Conservation (phyloP, 768 basidiomycete genomes). For the Suillus ampliporus region DNA sequence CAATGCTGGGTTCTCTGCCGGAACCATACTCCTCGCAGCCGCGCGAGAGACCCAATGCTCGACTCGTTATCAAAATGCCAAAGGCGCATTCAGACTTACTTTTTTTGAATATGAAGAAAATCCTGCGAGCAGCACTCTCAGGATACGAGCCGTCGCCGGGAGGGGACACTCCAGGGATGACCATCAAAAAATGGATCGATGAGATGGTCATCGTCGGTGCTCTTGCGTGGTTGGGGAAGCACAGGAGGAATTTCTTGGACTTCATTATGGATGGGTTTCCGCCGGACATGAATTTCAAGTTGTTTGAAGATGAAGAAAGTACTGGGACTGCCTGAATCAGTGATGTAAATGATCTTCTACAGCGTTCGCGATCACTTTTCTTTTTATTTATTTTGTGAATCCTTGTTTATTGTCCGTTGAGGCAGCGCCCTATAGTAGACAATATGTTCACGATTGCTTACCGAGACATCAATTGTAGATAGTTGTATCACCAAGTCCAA, state of each 20-base stretch:
- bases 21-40: neutral
- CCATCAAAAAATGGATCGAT: neutral
- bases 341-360: neutral
- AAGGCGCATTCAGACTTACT: conserved; percentile 8
- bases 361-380: neutral
- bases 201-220: conserved; percentile 16
- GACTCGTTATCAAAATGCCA: conserved; percentile 9
- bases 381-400: too few relatives aligned
- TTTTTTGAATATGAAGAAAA: conserved; percentile 8
- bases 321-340: neutral
- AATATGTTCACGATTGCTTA: too few relatives aligned
- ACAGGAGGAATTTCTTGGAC: conserved; percentile 12
- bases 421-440: too few relatives aligned
- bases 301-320: conserved; percentile 8
- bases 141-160: conserved; percentile 7
- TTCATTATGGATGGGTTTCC: neutral
- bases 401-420: too few relatives aligned
- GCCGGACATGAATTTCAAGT: neutral
- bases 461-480: too few relatives aligned
- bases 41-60: conserved; percentile 7
- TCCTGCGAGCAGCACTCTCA: neutral
- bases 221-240: conserved; percentile 16
- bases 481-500: too few relatives aligned
- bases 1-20: conserved; percentile 2
- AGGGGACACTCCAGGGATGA: neutral